phyloP scores from a whole-genome alignment of 257 asterid genomes.

The Solanum appendiculatum region DNA sequence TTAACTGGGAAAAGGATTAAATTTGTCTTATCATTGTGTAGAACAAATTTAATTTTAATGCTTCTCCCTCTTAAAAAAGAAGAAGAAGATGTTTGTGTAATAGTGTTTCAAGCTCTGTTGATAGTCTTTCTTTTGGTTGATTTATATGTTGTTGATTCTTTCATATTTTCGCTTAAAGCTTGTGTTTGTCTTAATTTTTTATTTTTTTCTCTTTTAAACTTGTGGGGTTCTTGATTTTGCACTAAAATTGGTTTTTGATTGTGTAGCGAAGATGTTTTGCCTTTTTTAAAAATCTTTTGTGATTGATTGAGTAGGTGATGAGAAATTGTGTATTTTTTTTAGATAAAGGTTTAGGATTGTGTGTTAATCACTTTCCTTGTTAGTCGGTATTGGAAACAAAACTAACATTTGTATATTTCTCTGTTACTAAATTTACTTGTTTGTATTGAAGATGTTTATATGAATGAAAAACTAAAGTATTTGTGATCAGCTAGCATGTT shows the following conservation, averaged over 20 bases:
- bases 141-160: slow-evolving; percentile 31
- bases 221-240: not conserved
- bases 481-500: not conserved
- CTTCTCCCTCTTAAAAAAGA: not conserved
- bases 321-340: not conserved
- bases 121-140: slow-evolving; percentile 23
- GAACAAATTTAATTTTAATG: not conserved
- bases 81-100: not conserved
- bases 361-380: not conserved
- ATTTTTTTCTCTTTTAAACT: not conserved
- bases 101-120: slow-evolving; percentile 19
- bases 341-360: not conserved
- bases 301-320: not conserved
- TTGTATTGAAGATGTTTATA: too few relatives aligned
- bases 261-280: not conserved
- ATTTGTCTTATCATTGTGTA: not conserved
- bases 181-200: not conserved
- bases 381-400: not conserved
- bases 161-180: not conserved
- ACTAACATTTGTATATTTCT: not conserved
- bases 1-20: not conserved
- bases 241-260: not conserved
- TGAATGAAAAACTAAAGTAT: not conserved
- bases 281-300: too few relatives aligned
- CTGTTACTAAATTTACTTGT: not conserved